These are phyloP conservation scores for Solidago caesia DNA, from an alignment of 129 eudicot species.

Conservation along the genomic window DNA sequence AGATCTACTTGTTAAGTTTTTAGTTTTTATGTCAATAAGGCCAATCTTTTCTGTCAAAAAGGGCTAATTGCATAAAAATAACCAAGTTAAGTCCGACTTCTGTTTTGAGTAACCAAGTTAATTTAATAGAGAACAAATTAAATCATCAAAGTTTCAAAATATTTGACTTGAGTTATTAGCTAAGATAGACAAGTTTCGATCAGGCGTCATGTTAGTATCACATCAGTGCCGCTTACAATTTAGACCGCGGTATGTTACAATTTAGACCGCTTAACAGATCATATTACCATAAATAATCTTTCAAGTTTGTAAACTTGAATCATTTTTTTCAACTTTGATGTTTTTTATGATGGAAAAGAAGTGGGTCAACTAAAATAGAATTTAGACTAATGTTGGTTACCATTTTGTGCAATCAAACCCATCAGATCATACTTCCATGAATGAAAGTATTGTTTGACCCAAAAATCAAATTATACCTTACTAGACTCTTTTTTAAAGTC, in stretches of 20 bases:
- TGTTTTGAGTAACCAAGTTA: neutral
- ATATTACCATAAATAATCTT: neutral
- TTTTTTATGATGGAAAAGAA: neutral
- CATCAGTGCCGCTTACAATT: too few species aligned
- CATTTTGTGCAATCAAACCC: neutral
- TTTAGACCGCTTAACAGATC: neutral
- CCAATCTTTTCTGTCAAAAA: neutral
- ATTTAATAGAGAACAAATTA: neutral
- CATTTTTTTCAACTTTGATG: neutral
- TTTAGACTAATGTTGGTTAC: neutral
- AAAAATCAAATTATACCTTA: conserved; percentile 18
- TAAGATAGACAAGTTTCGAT: neutral
- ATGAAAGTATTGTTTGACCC: conserved; percentile 2
- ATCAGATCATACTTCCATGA: neutral
- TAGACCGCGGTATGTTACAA: neutral
- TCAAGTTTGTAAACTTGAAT: neutral
- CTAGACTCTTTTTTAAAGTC: neutral
- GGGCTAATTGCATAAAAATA: neutral
- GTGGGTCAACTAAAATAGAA: too few species aligned
- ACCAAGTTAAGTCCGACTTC: neutral
- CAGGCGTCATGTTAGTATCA: too few species aligned
- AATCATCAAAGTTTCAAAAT: neutral
- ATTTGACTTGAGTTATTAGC: neutral
- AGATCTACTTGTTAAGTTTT: neutral
- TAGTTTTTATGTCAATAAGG: neutral